Percentiles rank a stretch among this genome's conserved stretches.
Conservation (phyloP, 139 green algal species). For the Haematococcus lacustris region DNA sequence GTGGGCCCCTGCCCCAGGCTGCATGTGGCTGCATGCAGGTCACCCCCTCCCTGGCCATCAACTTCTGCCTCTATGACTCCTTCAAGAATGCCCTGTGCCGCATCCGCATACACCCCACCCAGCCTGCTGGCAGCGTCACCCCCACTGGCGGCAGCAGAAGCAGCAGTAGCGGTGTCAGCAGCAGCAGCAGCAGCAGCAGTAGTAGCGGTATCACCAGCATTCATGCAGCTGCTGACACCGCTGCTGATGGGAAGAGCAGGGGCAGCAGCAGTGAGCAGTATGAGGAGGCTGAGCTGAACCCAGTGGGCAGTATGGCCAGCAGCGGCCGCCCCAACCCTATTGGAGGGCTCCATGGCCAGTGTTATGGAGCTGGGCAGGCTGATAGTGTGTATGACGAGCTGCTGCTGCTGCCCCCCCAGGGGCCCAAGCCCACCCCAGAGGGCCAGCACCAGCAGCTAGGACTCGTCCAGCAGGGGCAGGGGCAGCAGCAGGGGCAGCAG, state of each 20-base stretch:
- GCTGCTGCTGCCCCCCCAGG: too few relatives aligned
- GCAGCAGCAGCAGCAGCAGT: not conserved
- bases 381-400: too few relatives aligned
- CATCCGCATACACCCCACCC: not conserved
- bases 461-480: not conserved
- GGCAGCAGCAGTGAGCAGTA: not conserved
- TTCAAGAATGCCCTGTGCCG: constrained; percentile 13
- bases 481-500: constrained; percentile 8
- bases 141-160: not conserved
- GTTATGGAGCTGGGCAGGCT: too few relatives aligned
- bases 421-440: too few relatives aligned
- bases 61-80: constrained; percentile 84
- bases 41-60: constrained; percentile 81
- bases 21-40: constrained; percentile 41
- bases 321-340: too few relatives aligned
- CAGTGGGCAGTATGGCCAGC: too few relatives aligned
- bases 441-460: too few relatives aligned
- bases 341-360: too few relatives aligned
- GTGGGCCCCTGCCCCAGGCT: not conserved
- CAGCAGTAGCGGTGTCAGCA: too few relatives aligned
- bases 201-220: not conserved
- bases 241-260: not conserved
- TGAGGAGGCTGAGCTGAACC: too few relatives aligned
- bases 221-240: not conserved
- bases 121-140: not conserved